Conservation (phyloP, 2,329 filamentous ascomycete genomes). For the Aspergillus aculeatus region DNA sequence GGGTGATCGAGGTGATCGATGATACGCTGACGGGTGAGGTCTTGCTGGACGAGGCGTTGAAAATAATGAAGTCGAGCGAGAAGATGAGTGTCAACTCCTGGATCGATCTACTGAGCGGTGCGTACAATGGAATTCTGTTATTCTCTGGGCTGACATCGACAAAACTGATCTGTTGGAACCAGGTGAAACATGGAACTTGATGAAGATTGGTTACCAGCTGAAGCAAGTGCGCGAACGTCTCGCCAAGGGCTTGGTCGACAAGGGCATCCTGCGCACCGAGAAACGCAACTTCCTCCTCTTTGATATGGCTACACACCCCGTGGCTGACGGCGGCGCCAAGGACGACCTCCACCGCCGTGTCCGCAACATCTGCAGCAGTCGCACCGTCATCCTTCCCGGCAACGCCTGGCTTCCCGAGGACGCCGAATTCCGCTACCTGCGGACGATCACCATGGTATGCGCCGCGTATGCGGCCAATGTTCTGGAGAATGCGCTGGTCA, state of each 20-base stretch:
- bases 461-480: constrained; percentile 98
- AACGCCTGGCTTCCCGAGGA: constrained; percentile 91
- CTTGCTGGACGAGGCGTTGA: constrained; percentile 92
- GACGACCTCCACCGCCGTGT: constrained; percentile 94
- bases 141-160: neutral
- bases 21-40: constrained; percentile 96
- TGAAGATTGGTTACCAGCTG: constrained; percentile 99
- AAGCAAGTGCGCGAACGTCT: constrained; percentile 98
- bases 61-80: constrained; percentile 99
- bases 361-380: constrained; percentile 85
- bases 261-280: constrained; percentile 95
- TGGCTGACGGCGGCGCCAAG: constrained; percentile 93
- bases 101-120: constrained; percentile 99
- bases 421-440: constrained; percentile 87
- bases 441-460: constrained; percentile 94
- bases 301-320: constrained; percentile 98
- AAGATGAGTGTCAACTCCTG: constrained; percentile 99
- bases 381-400: constrained; percentile 83
- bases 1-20: constrained; percentile 94
- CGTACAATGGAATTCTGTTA: constrained; percentile 3
- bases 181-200: constrained; percentile 99
- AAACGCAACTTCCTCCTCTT: constrained; percentile 99
- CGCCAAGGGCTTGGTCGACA: constrained; percentile 96
- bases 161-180: constrained; percentile 9
- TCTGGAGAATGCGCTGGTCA: constrained; percentile 93